Evolutionary conservation across 1,284 basidiomycete species (phyloP).

Genomic region (Pseudozyma pruni): DNA sequence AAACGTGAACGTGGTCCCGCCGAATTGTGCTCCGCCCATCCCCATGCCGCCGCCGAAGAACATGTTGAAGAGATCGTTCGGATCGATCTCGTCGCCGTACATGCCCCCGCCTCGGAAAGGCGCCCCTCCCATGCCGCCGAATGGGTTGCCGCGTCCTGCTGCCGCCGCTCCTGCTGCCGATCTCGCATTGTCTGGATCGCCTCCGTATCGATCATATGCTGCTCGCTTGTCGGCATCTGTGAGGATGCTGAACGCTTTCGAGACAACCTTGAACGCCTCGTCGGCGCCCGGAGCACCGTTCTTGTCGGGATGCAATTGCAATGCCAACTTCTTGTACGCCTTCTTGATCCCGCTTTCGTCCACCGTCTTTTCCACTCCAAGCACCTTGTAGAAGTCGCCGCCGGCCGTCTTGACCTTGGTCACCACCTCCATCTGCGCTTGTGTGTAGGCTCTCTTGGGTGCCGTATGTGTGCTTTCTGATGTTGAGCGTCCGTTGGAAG

Average conservation of each 20-base stretch:
- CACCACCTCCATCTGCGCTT: constrained; percentile 85
- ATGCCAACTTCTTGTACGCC: constrained; percentile 95
- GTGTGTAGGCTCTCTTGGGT: constrained; percentile 82
- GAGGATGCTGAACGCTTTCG: constrained; percentile 94
- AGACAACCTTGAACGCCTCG: constrained; percentile 99
- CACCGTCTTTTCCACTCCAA: constrained; percentile 85
- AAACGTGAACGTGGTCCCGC: constrained; percentile 60
- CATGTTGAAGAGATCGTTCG: constrained; percentile 98
- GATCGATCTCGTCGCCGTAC: constrained; percentile 81
- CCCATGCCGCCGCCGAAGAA: constrained; percentile 88
- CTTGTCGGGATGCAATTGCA: constrained; percentile 95
- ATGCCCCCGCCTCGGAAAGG: constrained; percentile 40
- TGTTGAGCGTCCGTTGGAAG: constrained; percentile 66
- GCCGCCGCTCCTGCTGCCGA: constrained; percentile 73
- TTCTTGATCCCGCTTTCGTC: constrained; percentile 83
- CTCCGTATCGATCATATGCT: constrained; percentile 84
- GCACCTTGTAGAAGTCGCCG: constrained; percentile 93
- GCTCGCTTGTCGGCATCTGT: constrained; percentile 92
- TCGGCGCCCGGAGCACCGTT: constrained; percentile 97
- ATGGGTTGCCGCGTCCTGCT: constrained; percentile 30
- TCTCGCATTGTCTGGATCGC: constrained; percentile 84
- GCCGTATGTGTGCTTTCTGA: constrained; percentile 58
- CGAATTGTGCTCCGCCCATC: constrained; percentile 65
- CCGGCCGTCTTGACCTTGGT: constrained; percentile 82
- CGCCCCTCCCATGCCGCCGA: constrained; percentile 40